A percentile compares a stretch with the other conserved stretches of the same genome.
Evolutionary conservation across 2,329 filamentous ascomycete species (phyloP).

Genomic region (Tolypocladium sp.): DNA sequence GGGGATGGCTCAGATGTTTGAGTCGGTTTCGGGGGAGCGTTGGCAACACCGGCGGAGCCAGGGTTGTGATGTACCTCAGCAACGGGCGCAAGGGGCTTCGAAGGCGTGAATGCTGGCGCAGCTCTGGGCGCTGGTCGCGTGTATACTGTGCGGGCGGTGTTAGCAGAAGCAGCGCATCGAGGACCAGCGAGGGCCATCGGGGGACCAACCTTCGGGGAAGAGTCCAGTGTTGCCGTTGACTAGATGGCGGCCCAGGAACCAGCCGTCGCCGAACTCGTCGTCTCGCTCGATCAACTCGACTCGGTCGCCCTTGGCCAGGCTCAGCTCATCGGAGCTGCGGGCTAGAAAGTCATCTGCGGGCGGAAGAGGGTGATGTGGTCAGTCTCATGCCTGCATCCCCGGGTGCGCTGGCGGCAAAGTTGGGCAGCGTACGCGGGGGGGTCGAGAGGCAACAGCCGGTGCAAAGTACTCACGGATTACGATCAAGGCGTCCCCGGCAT

Average conservation of each 20-base stretch:
- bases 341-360: conserved; percentile 78
- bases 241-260: conserved; percentile 71
- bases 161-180: conserved; percentile 10
- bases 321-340: conserved; percentile 87
- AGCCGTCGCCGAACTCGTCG: conserved; percentile 82
- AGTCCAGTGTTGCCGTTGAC: conserved; percentile 66
- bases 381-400: neutral
- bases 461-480: conserved; percentile 55
- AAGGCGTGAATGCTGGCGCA: conserved; percentile 17
- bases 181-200: neutral
- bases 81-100: conserved; percentile 19
- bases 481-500: conserved; percentile 57
- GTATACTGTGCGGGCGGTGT: conserved; percentile 39
- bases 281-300: conserved; percentile 78
- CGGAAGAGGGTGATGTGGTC: neutral
- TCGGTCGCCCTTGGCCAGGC: conserved; percentile 72
- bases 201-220: conserved; percentile 66
- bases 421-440: neutral
- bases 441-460: conserved; percentile 12
- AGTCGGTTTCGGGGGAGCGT: conserved; percentile 17
- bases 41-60: conserved; percentile 8
- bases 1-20: conserved; percentile 17
- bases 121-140: conserved; percentile 48
- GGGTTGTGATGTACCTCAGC: conserved; percentile 19
- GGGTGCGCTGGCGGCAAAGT: neutral